Percentiles rank a stretch among this genome's conserved stretches.
Conservation (phyloP, 208 protist species). For the Crithidia thermophila region DNA sequence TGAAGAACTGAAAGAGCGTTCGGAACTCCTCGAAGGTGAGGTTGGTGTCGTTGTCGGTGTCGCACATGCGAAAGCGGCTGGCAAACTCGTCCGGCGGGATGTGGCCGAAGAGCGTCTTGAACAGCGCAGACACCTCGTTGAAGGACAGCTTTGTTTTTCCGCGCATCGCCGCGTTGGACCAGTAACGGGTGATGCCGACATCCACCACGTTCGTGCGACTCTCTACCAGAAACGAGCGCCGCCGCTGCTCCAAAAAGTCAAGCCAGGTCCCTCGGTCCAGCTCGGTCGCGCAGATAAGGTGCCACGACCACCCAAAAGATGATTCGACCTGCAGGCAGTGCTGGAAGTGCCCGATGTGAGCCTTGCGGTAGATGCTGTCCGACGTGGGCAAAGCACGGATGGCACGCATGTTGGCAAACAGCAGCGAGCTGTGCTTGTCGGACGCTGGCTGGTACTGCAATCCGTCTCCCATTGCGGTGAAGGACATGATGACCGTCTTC, state of each 20-base stretch:
- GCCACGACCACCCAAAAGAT: slow-evolving; percentile 38
- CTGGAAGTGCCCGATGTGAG: slow-evolving; percentile 39
- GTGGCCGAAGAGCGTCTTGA: slow-evolving; percentile 31
- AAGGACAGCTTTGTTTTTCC: slow-evolving; percentile 30
- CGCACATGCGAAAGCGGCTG: slow-evolving; percentile 25
- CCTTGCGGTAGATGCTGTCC: slow-evolving; percentile 32
- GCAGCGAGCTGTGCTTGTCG: slow-evolving; percentile 26
- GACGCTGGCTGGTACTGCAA: slow-evolving; percentile 27
- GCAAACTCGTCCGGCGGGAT: slow-evolving; percentile 32
- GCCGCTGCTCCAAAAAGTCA: slow-evolving; percentile 34
- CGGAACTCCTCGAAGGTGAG: slow-evolving; percentile 51
- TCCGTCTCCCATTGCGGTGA: slow-evolving; percentile 19
- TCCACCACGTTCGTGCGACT: slow-evolving; percentile 22
- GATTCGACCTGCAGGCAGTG: slow-evolving; percentile 43
- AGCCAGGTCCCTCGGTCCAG: slow-evolving; percentile 39
- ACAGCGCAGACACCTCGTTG: slow-evolving; percentile 24
- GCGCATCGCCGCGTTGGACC: slow-evolving; percentile 23
- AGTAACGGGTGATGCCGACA: slow-evolving; percentile 16
- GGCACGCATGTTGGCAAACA: slow-evolving; percentile 46
- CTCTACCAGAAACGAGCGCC: slow-evolving; percentile 21
- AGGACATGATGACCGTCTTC: slow-evolving; percentile 13
- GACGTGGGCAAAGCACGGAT: slow-evolving; percentile 23
- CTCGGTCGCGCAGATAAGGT: slow-evolving; percentile 40
- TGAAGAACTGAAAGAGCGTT: slow-evolving; percentile 43
- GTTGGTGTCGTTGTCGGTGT: slow-evolving; percentile 28